Conservation (phyloP, 495 filamentous ascomycete genomes). For the Chaetomium cochliodes region DNA sequence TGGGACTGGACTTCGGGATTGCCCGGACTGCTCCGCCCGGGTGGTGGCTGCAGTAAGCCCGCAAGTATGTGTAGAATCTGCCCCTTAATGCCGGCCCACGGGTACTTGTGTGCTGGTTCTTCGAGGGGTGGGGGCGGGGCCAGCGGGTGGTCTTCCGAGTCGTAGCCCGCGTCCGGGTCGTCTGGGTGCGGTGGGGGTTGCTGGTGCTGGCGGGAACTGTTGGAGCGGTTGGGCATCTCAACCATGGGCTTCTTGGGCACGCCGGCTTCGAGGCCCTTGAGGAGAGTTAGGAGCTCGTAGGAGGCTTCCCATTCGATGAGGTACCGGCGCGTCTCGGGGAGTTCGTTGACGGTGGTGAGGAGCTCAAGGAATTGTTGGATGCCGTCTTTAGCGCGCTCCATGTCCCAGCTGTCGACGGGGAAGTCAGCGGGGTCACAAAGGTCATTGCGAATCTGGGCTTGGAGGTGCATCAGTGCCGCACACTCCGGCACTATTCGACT, state of each 20-base stretch:
- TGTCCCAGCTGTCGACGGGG: conserved; percentile 92
- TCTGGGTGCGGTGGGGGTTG: conserved; percentile 23
- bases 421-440: conserved; percentile 65
- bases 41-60: conserved; percentile 64
- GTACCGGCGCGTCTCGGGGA: conserved; percentile 54
- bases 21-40: conserved; percentile 56
- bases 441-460: conserved; percentile 73
- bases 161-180: conserved; percentile 38
- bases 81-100: conserved; percentile 91
- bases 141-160: conserved; percentile 46
- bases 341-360: conserved; percentile 85
- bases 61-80: conserved; percentile 84
- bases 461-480: conserved; percentile 85
- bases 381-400: conserved; percentile 82
- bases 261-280: conserved; percentile 80
- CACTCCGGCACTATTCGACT: conserved; percentile 89
- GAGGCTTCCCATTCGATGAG: conserved; percentile 86
- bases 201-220: conserved; percentile 12
- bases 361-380: conserved; percentile 92
- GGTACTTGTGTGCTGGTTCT: conserved; percentile 82
- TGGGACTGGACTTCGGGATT: conserved; percentile 80
- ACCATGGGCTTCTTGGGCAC: conserved; percentile 63
- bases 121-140: conserved; percentile 61
- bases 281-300: conserved; percentile 77
- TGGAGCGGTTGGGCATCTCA: conserved; percentile 29